phyloP scores from a whole-genome alignment of 129 eudicot genomes.

The Pseudognaphalium luteoalbum region DNA sequence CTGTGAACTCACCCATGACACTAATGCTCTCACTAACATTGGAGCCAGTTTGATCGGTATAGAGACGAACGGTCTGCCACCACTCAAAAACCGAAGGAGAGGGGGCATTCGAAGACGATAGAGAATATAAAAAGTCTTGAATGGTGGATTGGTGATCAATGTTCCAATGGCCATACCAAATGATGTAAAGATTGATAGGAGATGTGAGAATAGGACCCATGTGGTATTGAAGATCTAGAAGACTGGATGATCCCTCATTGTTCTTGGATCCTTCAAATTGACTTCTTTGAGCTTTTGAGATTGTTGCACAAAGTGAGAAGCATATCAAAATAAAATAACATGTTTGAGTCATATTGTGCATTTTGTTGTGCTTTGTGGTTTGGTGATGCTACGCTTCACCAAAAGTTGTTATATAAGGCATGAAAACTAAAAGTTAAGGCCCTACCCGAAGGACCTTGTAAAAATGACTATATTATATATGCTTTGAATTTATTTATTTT shows the following conservation, averaged over 20 bases:
- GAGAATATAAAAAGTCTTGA: slow-evolving; percentile 48
- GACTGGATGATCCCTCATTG: slow-evolving; percentile 61
- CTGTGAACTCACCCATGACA: slow-evolving; percentile 49
- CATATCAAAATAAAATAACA: slow-evolving; percentile 25
- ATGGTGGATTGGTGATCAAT: slow-evolving; percentile 51
- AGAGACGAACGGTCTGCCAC: slow-evolving; percentile 53
- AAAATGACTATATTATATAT: too few species aligned
- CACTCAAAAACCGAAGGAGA: slow-evolving; percentile 55
- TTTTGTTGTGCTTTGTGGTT: slow-evolving; percentile 20
- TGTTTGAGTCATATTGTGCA: slow-evolving; percentile 24
- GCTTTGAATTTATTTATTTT: too few species aligned
- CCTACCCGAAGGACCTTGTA: background rate
- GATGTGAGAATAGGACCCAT: slow-evolving; percentile 70
- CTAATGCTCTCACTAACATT: slow-evolving; percentile 40
- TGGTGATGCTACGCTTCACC: background rate
- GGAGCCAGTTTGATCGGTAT: slow-evolving; percentile 59
- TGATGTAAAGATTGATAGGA: slow-evolving; percentile 55
- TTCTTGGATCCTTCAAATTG: slow-evolving; percentile 39
- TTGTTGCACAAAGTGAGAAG: slow-evolving; percentile 25
- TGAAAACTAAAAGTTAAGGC: background rate
- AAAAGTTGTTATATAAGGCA: slow-evolving; percentile 24
- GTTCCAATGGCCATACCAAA: slow-evolving; percentile 72
- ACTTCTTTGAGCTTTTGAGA: slow-evolving; percentile 37
- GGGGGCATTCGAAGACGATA: slow-evolving; percentile 46
- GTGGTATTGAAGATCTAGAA: slow-evolving; percentile 58